These are phyloP conservation scores for Carallia pectinifolia DNA, from an alignment of 345 rosid genomes.

Conservation along the genomic window DNA sequence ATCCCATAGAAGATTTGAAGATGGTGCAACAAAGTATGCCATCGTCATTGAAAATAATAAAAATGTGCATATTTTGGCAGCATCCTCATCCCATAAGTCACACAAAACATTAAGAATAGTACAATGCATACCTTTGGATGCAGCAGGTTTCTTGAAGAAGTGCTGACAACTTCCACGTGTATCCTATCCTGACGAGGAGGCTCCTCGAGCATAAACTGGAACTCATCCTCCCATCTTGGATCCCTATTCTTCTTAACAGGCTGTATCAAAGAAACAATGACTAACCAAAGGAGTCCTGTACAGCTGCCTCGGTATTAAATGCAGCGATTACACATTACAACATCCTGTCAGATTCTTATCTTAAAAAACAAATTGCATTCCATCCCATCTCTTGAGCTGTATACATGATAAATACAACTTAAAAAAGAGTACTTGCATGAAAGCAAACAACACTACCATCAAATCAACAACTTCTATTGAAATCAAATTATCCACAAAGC, in stretches of 20 bases:
- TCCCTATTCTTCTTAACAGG: constrained; percentile 81
- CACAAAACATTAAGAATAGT: not conserved
- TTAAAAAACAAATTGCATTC: not conserved
- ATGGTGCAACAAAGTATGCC: no score
- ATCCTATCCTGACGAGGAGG: constrained; percentile 73
- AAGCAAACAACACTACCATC: not conserved
- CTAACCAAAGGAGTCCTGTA: not conserved
- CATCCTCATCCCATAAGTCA: no score
- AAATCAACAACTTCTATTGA: not conserved
- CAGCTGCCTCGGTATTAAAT: not conserved
- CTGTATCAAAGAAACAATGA: constrained; percentile 34
- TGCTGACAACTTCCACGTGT: constrained; percentile 80
- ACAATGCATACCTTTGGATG: constrained; percentile 69
- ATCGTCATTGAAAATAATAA: no score
- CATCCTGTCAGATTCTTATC: not conserved
- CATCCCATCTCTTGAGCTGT: not conserved
- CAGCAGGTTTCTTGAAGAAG: constrained; percentile 72
- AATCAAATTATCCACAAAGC: not conserved
- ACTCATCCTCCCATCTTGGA: constrained; percentile 96
- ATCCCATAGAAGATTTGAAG: no score
- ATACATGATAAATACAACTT: not conserved
- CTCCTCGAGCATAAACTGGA: constrained; percentile 68
- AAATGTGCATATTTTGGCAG: no score
- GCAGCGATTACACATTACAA: not conserved
- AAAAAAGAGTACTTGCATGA: not conserved